Conservation (phyloP, 257 asterid species). For the Lantana camara region DNA sequence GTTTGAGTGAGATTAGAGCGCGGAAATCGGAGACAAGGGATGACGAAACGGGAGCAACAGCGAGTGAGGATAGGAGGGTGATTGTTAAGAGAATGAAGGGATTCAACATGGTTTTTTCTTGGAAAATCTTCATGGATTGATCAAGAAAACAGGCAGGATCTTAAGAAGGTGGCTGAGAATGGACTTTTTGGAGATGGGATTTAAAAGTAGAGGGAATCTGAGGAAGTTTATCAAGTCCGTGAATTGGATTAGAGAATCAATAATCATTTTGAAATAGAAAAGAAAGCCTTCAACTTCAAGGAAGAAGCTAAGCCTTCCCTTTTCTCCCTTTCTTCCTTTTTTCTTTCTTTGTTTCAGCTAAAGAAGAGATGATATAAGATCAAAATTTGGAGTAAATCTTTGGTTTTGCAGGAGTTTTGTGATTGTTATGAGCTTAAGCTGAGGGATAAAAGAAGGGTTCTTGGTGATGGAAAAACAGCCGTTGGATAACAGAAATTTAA, state of each 20-base stretch:
- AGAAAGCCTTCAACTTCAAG: conserved; percentile 70
- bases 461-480: conserved; percentile 49
- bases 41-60: conserved; percentile 44
- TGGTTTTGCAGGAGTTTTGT: conserved; percentile 37
- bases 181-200: conserved; percentile 43
- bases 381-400: conserved; percentile 32
- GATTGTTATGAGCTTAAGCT: conserved; percentile 28
- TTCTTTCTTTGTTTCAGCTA: conserved; percentile 35
- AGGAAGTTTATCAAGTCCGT: conserved; percentile 44
- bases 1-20: conserved; percentile 58
- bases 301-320: conserved; percentile 68
- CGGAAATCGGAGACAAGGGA: conserved; percentile 61
- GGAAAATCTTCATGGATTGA: conserved; percentile 41
- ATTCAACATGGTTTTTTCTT: conserved; percentile 46
- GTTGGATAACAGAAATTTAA: conserved; percentile 77
- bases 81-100: conserved; percentile 39
- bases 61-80: conserved; percentile 45
- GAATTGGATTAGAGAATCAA: conserved; percentile 53
- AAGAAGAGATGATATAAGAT: conserved; percentile 40
- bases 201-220: conserved; percentile 60
- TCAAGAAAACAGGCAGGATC: conserved; percentile 47
- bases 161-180: conserved; percentile 38
- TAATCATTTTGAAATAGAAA: conserved; percentile 45
- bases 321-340: conserved; percentile 39
- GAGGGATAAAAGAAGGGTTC: conserved; percentile 30